Conservation (phyloP, 2,329 filamentous ascomycete genomes). For the Chaetomiaceae sp. region DNA sequence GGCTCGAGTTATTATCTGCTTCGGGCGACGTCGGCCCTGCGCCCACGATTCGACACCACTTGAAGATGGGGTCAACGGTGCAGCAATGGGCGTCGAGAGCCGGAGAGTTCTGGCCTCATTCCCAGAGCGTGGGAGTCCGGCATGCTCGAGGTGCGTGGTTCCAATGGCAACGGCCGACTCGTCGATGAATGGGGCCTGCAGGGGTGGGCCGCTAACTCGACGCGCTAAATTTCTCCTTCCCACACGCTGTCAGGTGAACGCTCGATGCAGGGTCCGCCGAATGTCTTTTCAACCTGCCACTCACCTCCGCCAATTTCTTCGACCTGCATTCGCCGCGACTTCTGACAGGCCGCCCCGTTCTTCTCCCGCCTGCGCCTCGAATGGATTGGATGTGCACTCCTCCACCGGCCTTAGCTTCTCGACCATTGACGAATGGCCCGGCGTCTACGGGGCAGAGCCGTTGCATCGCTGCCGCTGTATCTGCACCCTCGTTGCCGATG, state of each 20-base stretch:
- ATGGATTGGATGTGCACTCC: slow-evolving; percentile 17
- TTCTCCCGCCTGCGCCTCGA: slow-evolving; percentile 11
- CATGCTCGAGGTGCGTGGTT: slow-evolving; percentile 24
- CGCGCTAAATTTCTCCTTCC: slow-evolving; percentile 19
- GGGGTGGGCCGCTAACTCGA: slow-evolving; percentile 9
- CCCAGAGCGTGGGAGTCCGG: slow-evolving; percentile 13
- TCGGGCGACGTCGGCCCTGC: slow-evolving; percentile 24
- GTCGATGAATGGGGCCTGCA: slow-evolving; percentile 11
- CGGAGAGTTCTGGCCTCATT: slow-evolving; percentile 13
- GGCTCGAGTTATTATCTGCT: slow-evolving; percentile 25
- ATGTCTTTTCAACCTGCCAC: slow-evolving; percentile 13
- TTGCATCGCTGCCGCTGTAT: slow-evolving; percentile 16
- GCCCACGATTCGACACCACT: slow-evolving; percentile 23
- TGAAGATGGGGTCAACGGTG: slow-evolving; percentile 19
- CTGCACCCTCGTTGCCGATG: slow-evolving; percentile 19
- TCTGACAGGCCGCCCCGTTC: slow-evolving; percentile 29
- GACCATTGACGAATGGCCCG: slow-evolving; percentile 23
- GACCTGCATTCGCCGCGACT: slow-evolving; percentile 4
- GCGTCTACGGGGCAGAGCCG: slow-evolving; percentile 11
- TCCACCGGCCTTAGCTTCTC: slow-evolving; percentile 6
- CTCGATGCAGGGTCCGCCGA: slow-evolving; percentile 16
- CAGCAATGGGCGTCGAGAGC: slow-evolving; percentile 17
- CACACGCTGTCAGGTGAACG: slow-evolving; percentile 27
- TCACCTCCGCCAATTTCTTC: slow-evolving; percentile 22
- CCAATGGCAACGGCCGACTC: slow-evolving; percentile 21